Conservation (phyloP, 2,329 filamentous ascomycete species). For the Cladophialophora chaetospira region DNA sequence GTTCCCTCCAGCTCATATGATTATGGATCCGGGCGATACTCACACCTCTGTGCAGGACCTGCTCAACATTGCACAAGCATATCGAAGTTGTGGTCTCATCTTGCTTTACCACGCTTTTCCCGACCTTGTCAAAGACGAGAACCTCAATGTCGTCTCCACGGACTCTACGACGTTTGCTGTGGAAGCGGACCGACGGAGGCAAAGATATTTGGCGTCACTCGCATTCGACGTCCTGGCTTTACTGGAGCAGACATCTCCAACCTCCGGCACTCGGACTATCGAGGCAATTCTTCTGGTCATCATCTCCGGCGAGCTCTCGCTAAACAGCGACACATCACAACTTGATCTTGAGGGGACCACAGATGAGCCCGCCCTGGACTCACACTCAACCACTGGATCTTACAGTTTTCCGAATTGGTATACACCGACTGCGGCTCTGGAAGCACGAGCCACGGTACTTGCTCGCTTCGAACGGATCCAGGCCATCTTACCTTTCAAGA, state of each 20-base stretch:
- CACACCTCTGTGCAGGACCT: slow-evolving; percentile 9
- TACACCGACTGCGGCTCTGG: neutral
- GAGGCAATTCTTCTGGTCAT: slow-evolving; percentile 14
- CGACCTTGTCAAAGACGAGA: neutral
- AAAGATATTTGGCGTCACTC: neutral
- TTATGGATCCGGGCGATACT: slow-evolving; percentile 6
- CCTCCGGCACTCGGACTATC: slow-evolving; percentile 14
- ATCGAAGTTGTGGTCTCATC: slow-evolving; percentile 3
- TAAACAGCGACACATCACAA: neutral
- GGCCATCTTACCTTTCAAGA: slow-evolving; percentile 4
- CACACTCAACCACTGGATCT: neutral
- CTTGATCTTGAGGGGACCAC: too few relatives aligned
- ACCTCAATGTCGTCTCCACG: neutral
- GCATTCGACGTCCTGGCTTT: slow-evolving; percentile 1
- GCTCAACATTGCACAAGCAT: slow-evolving; percentile 11
- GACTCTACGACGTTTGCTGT: neutral
- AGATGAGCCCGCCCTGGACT: too few relatives aligned
- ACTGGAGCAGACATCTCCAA: neutral
- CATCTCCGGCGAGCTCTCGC: slow-evolving; percentile 6
- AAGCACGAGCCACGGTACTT: neutral
- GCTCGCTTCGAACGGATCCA: slow-evolving; percentile 3
- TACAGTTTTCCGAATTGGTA: neutral
- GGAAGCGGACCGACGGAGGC: too few relatives aligned
- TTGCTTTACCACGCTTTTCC: slow-evolving; percentile 11
- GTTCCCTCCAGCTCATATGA: neutral